A percentile compares a stretch with the other conserved stretches of the same genome.
Evolutionary conservation across 2,329 filamentous ascomycete species (phyloP).

Genomic region (Parastagonospora avenae): DNA sequence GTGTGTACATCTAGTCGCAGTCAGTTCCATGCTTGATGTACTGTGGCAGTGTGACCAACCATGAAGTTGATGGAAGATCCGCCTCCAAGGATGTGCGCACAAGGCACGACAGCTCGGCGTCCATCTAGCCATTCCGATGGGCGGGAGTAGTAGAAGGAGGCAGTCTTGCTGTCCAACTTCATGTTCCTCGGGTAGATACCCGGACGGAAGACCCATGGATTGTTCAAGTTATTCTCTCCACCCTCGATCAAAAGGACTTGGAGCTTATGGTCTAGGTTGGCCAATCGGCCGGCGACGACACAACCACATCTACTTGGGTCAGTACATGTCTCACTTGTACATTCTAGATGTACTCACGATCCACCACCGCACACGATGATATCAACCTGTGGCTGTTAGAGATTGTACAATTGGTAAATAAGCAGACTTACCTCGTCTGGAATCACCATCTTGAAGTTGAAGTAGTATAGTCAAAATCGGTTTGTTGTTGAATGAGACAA

Average conservation of each 20-base stretch:
- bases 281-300: constrained; percentile 62
- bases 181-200: constrained; percentile 80
- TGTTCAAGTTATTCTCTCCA: constrained; percentile 76
- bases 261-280: constrained; percentile 76
- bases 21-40: neutral
- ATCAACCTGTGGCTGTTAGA: constrained; percentile 58
- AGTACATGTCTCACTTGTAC: neutral
- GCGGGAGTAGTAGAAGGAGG: constrained; percentile 79
- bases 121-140: constrained; percentile 75
- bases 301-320: constrained; percentile 51
- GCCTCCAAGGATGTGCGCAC: constrained; percentile 73
- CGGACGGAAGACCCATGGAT: constrained; percentile 76
- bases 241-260: constrained; percentile 73
- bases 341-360: constrained; percentile 44
- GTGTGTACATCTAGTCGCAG: constrained; percentile 68
- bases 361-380: constrained; percentile 81
- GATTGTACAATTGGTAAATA: neutral
- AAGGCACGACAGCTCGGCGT: constrained; percentile 74
- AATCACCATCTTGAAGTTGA: constrained; percentile 58
- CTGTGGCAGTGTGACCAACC: too few species aligned
- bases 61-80: constrained; percentile 80
- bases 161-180: constrained; percentile 80
- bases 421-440: constrained; percentile 64
- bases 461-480: constrained; percentile 3
- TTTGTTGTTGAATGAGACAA: constrained; percentile 1